Evolutionary conservation across 306 rosid species (phyloP).

Genomic region (Rubus idaeus): DNA sequence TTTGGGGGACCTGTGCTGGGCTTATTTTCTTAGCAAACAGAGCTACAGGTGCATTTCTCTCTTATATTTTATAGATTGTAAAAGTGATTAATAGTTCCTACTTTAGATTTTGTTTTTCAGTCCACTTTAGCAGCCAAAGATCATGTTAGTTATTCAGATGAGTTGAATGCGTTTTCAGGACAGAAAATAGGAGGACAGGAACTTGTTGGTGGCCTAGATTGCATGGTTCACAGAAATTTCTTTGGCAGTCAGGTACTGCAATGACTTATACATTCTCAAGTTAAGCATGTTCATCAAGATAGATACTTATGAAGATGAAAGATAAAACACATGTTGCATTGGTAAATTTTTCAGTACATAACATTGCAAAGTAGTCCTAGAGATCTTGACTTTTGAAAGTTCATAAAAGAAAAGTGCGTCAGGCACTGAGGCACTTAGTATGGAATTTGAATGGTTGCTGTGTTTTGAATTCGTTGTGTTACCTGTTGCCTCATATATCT

Average conservation of each 20-base stretch:
- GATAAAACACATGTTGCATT: background rate
- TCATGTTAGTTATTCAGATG: conserved; percentile 19
- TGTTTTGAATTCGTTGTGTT: background rate
- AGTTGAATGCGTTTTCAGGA: conserved; percentile 53
- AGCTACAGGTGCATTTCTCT: conserved; percentile 58
- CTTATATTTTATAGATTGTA: conserved; percentile 1
- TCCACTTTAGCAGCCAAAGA: background rate
- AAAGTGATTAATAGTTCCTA: background rate
- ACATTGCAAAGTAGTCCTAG: background rate
- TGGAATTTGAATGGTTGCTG: background rate
- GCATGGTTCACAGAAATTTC: conserved; percentile 92
- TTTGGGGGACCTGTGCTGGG: conserved; percentile 99
- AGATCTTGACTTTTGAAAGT: background rate
- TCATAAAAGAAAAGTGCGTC: background rate
- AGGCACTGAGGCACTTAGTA: background rate
- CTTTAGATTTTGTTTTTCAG: no score
- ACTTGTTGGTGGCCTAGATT: conserved; percentile 90
- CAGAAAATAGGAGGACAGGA: conserved; percentile 91
- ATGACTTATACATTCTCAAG: conserved; percentile 9
- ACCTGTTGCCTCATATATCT: background rate
- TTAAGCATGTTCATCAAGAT: background rate
- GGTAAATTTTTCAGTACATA: background rate
- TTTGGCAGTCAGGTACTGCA: conserved; percentile 89
- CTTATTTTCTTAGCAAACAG: conserved; percentile 90
- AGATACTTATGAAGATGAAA: background rate